Evolutionary conservation across 2,329 filamentous ascomycete species (phyloP).

Genomic region (Diaporthe capsici): DNA sequence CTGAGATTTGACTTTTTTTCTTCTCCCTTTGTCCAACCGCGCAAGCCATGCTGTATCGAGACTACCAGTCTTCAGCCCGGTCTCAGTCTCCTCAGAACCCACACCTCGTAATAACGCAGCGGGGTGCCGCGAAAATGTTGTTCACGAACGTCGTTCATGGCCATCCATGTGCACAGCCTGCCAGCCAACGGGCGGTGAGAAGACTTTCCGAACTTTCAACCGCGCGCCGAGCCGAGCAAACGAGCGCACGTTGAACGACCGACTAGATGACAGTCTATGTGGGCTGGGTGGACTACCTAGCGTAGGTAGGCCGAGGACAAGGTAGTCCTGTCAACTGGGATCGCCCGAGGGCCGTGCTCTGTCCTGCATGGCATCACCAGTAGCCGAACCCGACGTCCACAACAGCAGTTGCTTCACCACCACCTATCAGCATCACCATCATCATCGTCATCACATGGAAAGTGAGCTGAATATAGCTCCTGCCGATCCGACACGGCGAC

Average conservation of each 20-base stretch:
- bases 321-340: constrained; percentile 21
- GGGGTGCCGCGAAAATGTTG: too few species aligned
- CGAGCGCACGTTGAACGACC: not conserved
- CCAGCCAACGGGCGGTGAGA: constrained; percentile 22
- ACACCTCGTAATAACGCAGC: constrained; percentile 10
- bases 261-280: constrained; percentile 9
- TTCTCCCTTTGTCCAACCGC: not conserved
- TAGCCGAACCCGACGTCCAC: not conserved
- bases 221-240: constrained; percentile 20
- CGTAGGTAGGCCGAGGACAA: not conserved
- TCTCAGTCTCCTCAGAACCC: not conserved
- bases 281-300: not conserved
- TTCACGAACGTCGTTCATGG: too few species aligned
- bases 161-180: constrained; percentile 5
- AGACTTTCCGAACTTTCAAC: constrained; percentile 10
- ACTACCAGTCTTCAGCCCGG: not conserved
- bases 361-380: constrained; percentile 1
- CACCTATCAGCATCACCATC: not conserved
- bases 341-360: constrained; percentile 21
- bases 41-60: constrained; percentile 1
- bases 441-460: constrained; percentile 1
- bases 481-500: not conserved
- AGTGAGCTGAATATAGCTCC: constrained; percentile 23
- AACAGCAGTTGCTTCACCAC: not conserved
- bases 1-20: not conserved